Evolutionary conservation across 768 basidiomycete genomes (phyloP), one percentile per base, ranked within the genome.

Genomic region (Podaxis carcinomalis): DNA sequence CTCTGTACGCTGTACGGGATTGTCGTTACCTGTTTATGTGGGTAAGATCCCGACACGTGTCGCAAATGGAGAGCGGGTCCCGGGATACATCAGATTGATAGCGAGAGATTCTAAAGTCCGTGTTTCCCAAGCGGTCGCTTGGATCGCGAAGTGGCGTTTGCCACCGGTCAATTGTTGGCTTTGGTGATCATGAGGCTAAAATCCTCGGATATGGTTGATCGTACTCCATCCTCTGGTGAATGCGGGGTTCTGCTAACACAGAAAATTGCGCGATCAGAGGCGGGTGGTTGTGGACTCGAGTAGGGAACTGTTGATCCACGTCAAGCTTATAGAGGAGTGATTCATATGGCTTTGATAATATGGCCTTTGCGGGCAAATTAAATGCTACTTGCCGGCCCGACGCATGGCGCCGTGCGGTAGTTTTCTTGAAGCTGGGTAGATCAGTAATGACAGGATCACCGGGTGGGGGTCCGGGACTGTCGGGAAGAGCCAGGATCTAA

Each of bases 301-400:
- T 60, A 53, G 42, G 50, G 51, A 59, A 42, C 16, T 52, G 28
- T 59, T 40, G 50, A 59, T 60, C 44, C 42, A 52, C 42, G 25
- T 50, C 56, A 27, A 10, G 11, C 11, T n/a, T n/a, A 21, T 21
- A 35, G 9, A 23, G n/a, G 5, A 7, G 35, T 19, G 35, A 14
- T n/a, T 53, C n/a, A 9, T 32, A 32, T 32, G 9, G 32, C 9
- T 32, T 32, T 32, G 32, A 32, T 32, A 19, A 44, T 19, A 44
- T 44, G n/a, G 37, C 39, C 39, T 55, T 55, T 13, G 32, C 5
- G 21, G 19, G 42, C 23, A 42, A 25, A 27, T 28, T 37, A 19
- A 25, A 36, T 21, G 23, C 25, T 36, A n/a, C 28, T 55, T 40
- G 39, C 23, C 52, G 37, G 35, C 5, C 52, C 36, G 32, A 32